Base-by-base conservation (phyloP, 2,329 filamentous ascomycete genomes). In the Pseudocercospora vitis region DNA sequence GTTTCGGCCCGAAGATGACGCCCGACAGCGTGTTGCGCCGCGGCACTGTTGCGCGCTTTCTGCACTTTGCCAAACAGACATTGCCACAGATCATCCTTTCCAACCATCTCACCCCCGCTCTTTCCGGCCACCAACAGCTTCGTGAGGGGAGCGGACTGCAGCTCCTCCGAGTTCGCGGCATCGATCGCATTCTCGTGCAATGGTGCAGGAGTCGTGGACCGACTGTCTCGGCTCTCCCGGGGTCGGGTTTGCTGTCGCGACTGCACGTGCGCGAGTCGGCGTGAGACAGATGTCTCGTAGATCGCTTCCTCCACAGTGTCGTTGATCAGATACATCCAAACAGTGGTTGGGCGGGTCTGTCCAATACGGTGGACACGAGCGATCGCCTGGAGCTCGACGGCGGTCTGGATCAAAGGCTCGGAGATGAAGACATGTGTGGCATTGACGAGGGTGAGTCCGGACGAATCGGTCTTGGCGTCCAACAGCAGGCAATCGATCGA, bases 351-450 rank as follows among this genome's bases (percentile, higher is more conserved):
- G 48, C 88, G 84, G 59, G 86, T 80, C 71, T 97, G 94, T 0
- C 94, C 94, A 59, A 99, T 99, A 29, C 94, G 84, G 68, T 99
- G 91, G 1, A 99, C 91, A 52, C 94, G 87, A 0, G 92, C 91
- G 65, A 97, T 95, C 11, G 91, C 92, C 71, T 99, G 94, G 7
- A 97, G 79, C 71, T 97, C 94, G 12, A 99, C 83, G 0, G 91
- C 91, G 0, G 92, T 92, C 67, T 97, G 96, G 63, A 97, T 84
- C 3, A 97, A 77, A 2, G 94, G 94, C 68, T 99, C 94, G 69
- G 91, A 96, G 3, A 99, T 80, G 67, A 97, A 95, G 1, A 97
- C 91, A 67, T 97, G 91, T 44, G 85, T 96, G 3, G 92, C 94
- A 64, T 95, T 92, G 60, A 96, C 87, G 0, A 99, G 81, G 57